Evolutionary conservation across 1,284 basidiomycete genomes (phyloP).

Genomic region (Malassezia sp.): DNA sequence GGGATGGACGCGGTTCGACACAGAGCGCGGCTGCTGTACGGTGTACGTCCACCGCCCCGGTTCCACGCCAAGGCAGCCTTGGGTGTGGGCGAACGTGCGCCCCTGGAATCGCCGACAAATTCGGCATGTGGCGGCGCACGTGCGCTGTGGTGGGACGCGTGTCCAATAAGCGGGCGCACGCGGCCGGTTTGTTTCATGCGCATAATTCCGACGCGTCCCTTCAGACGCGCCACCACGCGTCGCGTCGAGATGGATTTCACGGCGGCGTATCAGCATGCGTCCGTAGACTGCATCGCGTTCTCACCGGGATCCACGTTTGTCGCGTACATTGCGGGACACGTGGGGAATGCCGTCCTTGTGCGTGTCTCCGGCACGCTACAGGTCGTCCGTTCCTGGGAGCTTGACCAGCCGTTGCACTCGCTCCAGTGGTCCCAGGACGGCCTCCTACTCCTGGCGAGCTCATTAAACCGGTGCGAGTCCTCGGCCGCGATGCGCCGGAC

Average conservation of each 20-base stretch:
- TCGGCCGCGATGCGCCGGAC: slow-evolving; percentile 15
- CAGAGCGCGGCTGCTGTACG: neutral
- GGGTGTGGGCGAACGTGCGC: no score
- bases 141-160: no score
- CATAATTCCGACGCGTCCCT: neutral
- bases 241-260: slow-evolving; percentile 32
- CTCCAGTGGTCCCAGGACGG: slow-evolving; percentile 36
- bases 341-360: slow-evolving; percentile 18
- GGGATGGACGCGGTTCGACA: no score
- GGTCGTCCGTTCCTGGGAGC: slow-evolving; percentile 31
- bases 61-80: no score
- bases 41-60: neutral
- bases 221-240: neutral
- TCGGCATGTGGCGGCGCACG: no score
- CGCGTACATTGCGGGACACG: slow-evolving; percentile 24
- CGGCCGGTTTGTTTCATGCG: neutral
- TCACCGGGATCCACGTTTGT: slow-evolving; percentile 41
- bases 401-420: slow-evolving; percentile 20
- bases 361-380: slow-evolving; percentile 33
- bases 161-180: neutral
- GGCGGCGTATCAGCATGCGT: slow-evolving; percentile 27
- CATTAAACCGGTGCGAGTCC: neutral
- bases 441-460: slow-evolving; percentile 22
- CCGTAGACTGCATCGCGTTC: slow-evolving; percentile 26
- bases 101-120: no score